Base-by-base conservation (phyloP, 768 basidiomycete species). In the Peribolospora baueri region DNA sequence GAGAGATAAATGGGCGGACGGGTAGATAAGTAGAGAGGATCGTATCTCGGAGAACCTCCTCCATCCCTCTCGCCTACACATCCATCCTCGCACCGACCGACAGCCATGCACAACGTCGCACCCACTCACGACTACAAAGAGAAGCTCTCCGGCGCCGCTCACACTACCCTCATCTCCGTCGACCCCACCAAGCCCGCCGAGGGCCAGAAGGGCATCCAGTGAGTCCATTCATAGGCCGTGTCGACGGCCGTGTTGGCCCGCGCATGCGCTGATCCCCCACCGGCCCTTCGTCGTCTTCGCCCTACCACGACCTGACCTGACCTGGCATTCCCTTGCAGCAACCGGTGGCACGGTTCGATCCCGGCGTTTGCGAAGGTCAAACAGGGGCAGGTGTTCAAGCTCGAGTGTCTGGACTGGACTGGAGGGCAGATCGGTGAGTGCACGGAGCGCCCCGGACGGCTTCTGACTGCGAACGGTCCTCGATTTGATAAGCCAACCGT, bases 341-440 rank as follows among this genome's bases (percentile, higher is more conserved):
- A 25, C 25, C 25, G 25, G 25, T 25, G 25, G 25, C 54, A 55
- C 37, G 78, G 76, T 0, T 76, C 78, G 58, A 80, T 81, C 52
- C 78, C 79, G n/a, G 63, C 79, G 0, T 62, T 74, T 42, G 75
- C 67, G 0, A 76, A 75, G 0, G 78, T 80, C 5, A 77, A 80
- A 59, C 78, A 76, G 6, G 43, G 51, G 5, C 59, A 80, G 74
- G 75, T 76, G 3, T 82, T 82, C 70, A 80, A 80, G 56, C 65
- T 82, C 14, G 74, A 81, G 68, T 80, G 78, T 58, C 72, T 53
- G 14, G 80, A 81, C 60, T 83, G 80, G 81, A 83, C 80, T 11
- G 81, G 80, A 13, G 80, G 55, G 1, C 59, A 82, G 61, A 81
- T 82, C 51, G 78, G 79, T 25, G 47, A 54, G 52, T 45, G 54